A percentile compares a stretch with the other conserved stretches of the same genome.
Conservation (phyloP, 2,329 filamentous ascomycete genomes). For the Scedosporium minutisporum region DNA sequence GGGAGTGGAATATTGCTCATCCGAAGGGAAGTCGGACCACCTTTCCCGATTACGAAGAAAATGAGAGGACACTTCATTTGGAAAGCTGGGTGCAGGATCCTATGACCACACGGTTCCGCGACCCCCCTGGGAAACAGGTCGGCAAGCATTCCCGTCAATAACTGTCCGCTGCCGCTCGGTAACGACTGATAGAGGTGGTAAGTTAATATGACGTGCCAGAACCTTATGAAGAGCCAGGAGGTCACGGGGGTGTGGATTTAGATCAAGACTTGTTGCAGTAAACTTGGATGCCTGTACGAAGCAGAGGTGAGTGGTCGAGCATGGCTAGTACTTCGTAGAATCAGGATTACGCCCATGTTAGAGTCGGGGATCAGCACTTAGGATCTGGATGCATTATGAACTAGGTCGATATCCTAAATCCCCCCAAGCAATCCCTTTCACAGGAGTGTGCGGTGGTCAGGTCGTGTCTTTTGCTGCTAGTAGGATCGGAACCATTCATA, state of each 20-base stretch:
- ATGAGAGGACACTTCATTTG: slow-evolving; percentile 5
- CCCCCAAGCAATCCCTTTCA: no score
- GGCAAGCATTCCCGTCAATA: slow-evolving; percentile 5
- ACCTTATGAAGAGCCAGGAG: neutral
- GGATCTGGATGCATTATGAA: no score
- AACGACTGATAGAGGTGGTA: neutral
- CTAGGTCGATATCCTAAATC: no score
- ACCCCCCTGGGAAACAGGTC: neutral
- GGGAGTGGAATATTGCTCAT: slow-evolving; percentile 4
- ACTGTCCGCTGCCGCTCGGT: slow-evolving; percentile 4
- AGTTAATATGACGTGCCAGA: slow-evolving; percentile 2
- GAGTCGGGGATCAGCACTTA: no score
- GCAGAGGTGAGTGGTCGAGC: neutral
- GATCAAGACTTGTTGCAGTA: neutral
- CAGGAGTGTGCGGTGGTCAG: no score
- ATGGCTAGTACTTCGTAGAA: neutral
- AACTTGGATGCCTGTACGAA: neutral
- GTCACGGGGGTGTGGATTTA: slow-evolving; percentile 3
- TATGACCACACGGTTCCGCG: neutral
- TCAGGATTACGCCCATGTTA: no score
- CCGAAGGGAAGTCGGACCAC: slow-evolving; percentile 6
- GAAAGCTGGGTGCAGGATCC: slow-evolving; percentile 4
- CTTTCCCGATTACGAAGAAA: neutral
- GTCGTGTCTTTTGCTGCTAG: neutral
- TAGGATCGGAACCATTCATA: neutral